Conservation (phyloP, 805 yeast genomes). For the Torulaspora indica region DNA sequence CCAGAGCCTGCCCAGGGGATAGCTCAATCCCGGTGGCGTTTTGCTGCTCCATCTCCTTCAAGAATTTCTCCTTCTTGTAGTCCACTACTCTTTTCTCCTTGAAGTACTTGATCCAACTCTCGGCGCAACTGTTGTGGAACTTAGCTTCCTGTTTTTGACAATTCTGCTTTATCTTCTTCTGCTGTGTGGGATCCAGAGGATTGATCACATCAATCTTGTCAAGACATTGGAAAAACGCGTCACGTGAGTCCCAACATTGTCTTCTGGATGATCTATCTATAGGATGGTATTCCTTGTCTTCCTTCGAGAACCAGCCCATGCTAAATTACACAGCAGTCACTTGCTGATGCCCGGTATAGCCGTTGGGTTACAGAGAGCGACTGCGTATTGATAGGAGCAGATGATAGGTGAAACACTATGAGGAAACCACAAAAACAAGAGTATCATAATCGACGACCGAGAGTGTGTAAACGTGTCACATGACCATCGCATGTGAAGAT, state of each 20-base stretch:
- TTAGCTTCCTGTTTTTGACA: slow-evolving; percentile 56
- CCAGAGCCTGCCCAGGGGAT: slow-evolving; percentile 9
- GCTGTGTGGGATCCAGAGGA: slow-evolving; percentile 54
- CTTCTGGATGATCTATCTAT: slow-evolving; percentile 60
- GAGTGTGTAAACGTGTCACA: no score
- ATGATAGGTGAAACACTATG: no score
- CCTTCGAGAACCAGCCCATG: slow-evolving; percentile 19
- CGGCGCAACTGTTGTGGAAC: slow-evolving; percentile 72
- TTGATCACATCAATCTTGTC: slow-evolving; percentile 62
- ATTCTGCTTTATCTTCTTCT: slow-evolving; percentile 43
- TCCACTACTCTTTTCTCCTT: slow-evolving; percentile 85
- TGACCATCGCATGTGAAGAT: no score
- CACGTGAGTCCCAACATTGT: slow-evolving; percentile 89
- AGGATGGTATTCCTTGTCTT: slow-evolving; percentile 15
- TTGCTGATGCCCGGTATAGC: no score
- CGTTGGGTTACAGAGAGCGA: no score
- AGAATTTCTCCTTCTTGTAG: slow-evolving; percentile 58
- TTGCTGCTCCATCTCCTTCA: slow-evolving; percentile 62
- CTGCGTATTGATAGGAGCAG: no score
- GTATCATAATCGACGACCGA: no score
- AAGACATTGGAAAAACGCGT: slow-evolving; percentile 68
- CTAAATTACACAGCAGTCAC: no score
- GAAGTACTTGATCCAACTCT: slow-evolving; percentile 85
- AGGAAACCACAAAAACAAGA: no score
- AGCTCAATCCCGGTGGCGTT: slow-evolving; percentile 12